These are phyloP conservation scores for Letharia columbiana DNA, from an alignment of 495 filamentous ascomycete genomes.

Conservation along the genomic window DNA sequence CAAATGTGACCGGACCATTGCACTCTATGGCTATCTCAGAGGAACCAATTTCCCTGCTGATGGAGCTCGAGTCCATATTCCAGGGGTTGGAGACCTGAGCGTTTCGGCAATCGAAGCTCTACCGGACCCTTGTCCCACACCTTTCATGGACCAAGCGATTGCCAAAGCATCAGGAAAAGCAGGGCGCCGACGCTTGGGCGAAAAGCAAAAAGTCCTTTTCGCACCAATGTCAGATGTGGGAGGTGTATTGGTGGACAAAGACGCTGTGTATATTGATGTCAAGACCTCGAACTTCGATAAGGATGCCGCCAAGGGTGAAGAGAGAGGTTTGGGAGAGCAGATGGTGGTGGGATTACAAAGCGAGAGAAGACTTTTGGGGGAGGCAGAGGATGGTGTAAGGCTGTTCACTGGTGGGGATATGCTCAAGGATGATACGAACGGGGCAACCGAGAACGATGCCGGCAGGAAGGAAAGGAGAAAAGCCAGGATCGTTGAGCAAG, in stretches of 20 bases:
- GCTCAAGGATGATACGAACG: slow-evolving; percentile 50
- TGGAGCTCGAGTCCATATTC: slow-evolving; percentile 82
- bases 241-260: slow-evolving; percentile 74
- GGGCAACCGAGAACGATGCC: slow-evolving; percentile 45
- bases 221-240: slow-evolving; percentile 97
- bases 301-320: slow-evolving; percentile 44
- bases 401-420: slow-evolving; percentile 72
- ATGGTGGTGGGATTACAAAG: slow-evolving; percentile 83
- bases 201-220: slow-evolving; percentile 92
- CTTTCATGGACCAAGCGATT: slow-evolving; percentile 74
- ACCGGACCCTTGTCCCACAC: slow-evolving; percentile 93
- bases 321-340: slow-evolving; percentile 84
- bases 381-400: slow-evolving; percentile 69
- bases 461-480: slow-evolving; percentile 65
- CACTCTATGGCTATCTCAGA: slow-evolving; percentile 85
- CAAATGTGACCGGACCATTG: slow-evolving; percentile 83
- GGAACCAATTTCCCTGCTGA: slow-evolving; percentile 92
- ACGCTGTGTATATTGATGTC: slow-evolving; percentile 71
- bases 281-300: slow-evolving; percentile 71
- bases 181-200: slow-evolving; percentile 66
- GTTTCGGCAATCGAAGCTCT: slow-evolving; percentile 76
- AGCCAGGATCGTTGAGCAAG: slow-evolving; percentile 54
- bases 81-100: slow-evolving; percentile 86
- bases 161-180: slow-evolving; percentile 75
- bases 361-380: slow-evolving; percentile 72